Evolutionary conservation across 1,139 yeast species (phyloP), one percentile per base, ranked within the genome.

Genomic region (Suhomyces maxii): DNA sequence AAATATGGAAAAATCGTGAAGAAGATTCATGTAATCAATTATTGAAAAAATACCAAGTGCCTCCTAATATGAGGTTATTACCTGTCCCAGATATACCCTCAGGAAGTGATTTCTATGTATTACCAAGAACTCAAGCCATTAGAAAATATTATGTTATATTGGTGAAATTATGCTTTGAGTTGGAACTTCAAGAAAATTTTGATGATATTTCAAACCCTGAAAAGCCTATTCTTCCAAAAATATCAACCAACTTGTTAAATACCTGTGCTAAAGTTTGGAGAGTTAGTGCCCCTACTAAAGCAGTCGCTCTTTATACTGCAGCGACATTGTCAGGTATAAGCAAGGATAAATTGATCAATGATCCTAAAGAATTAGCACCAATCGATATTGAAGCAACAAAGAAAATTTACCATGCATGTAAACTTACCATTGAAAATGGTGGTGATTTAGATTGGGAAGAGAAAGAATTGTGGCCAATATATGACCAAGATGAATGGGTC

Each of bases 241-340:
- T 71, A 26, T 69, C 77, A 3, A 55, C 61, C 26, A 74, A 68
- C 44, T 64, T 83, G 25, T 59, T 82, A 10, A 65, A 61, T 8
- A 65, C 72, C 14, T 79, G 82, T 47, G 70, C 83, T 6, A 73
- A 69, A 40, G 69, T 81, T 40, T 87, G 95, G 95, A 68, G 87
- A 50, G 63, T 86, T 6, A 79, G 79, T 47, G 62, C 63, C 8
- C 69, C 82, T 0, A 73, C 90, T 0, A 66, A 79, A 47, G 80
- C 83, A 0, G 73, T 78, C 0, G 59, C 83, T 2, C 54, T 83
- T 5, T 78, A 77, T 44, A 76, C 83, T 4, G 86, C 83, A 3
- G 77, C 80, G 4, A 82, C 80, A 55, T 53, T 67, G 31, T 61
- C 76, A 1, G 71, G 71, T 1, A 57, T 73, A 5, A 54, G 79